Evolutionary conservation across 2,329 filamentous ascomycete genomes (phyloP), one percentile per base, ranked within the genome.

Genomic region (Verticillium longisporum): DNA sequence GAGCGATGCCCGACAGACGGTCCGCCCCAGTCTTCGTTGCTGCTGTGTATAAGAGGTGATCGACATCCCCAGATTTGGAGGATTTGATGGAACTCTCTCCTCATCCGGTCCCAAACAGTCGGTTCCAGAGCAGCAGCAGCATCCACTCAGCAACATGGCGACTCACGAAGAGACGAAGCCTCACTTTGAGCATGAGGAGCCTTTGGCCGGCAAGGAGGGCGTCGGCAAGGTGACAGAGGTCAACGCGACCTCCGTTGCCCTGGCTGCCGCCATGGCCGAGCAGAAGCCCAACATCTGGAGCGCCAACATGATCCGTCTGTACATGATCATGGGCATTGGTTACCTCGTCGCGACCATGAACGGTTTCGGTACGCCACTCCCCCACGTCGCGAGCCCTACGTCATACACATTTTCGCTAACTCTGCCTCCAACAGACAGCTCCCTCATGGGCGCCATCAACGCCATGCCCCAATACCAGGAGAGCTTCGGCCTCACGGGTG

Each of bases 381-480:
- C 13, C 36, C 13, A 18, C 3, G 1, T 32, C 7, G 18, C 1
- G 6, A 21, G 26, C 26, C 26, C 26, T 15, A 2, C 1, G 13
- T 18, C 18, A 21, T 53, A 56, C 18, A 15, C 21, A 13, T 3
- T n/a, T 15, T 6, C 4, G n/a, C 18, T 53, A 9, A 53, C 45
- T 13, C n/a, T 9, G 13, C 3, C 41, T 15, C 15, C n/a, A 4
- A 11, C 38, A 68, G 83, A 87, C 68, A 81, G 82, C 41, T 68
- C 66, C 38, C 61, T 68, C 38, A 67, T 68, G 66, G 66, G 66
- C 34, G 64, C 62, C 32, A 78, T 80, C 66, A 81, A 81, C 64
- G 78, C 77, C 57, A 80, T 81, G 75, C 66, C 72, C 36, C 70
- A 74, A 33, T 81, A 80, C 62, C 78, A 80, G 60, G 65, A 71